Base-by-base conservation (phyloP, 2,329 filamentous ascomycete genomes). In the Cercospora nicotianae region DNA sequence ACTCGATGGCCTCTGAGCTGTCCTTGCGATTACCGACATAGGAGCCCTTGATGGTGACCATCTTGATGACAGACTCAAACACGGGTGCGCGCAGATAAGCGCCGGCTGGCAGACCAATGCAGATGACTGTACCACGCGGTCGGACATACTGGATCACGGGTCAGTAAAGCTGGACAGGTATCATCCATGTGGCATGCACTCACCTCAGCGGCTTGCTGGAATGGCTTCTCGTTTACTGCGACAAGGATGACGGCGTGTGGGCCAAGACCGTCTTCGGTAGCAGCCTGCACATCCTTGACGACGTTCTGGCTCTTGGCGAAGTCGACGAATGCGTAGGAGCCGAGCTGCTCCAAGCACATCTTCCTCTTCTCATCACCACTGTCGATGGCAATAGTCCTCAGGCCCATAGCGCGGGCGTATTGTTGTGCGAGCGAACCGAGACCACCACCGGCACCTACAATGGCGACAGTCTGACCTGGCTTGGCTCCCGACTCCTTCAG, bases 11-110 rank as follows among this genome's bases (percentile, higher is more conserved):
- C 84, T 98, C 94, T 63, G 89, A 87, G 0, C 89, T 90, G 79
- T 98, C 94, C 78, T 91, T 89, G 73, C 94, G 88, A 84, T 96
- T 97, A 67, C 94, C 94, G 73, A 98, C 94, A 79, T 97, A 97
- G 75, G 89, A 93, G 69, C 94, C 94, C 84, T 92, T 92, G 85
- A 98, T 97, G 75, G 82, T 89, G 83, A 97, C 65, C 70, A 73
- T 72, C 70, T 72, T 73, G 70, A 94, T 85, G 70, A 97, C 94
- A 7, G 91, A 92, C 77, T 94, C 90, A 79, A 97, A 97, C 65
- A 97, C 93, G 45, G 93, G 91, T 1, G 94, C 93, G 74, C 87
- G 87, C 72, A 97, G 86, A 80, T 85, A 91, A 2, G 94, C 93
- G 71, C 89, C 86, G 42, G 91, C 90, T 5, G 94, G 94, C 28